These are phyloP conservation scores for Discostella stelligeroides DNA, from an alignment of 108 stramenopile species.

Conservation along the genomic window DNA sequence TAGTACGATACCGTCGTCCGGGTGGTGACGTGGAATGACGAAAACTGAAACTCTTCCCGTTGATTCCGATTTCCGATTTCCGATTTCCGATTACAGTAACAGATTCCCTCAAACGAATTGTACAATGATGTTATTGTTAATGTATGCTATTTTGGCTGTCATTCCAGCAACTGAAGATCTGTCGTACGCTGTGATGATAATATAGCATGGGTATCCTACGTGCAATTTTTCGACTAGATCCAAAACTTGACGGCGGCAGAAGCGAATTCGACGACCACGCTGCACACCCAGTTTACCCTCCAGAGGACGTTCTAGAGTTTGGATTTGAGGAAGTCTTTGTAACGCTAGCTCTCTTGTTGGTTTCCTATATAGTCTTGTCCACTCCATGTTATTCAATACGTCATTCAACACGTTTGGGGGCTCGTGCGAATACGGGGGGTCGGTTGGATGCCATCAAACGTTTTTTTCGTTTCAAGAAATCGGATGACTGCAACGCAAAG, in stretches of 20 bases:
- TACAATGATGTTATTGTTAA: too few relatives aligned
- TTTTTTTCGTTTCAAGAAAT: neutral
- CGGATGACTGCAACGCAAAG: neutral
- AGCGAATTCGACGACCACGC: neutral
- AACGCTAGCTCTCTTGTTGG: conserved; percentile 12
- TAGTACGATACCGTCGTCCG: too few relatives aligned
- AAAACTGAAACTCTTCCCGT: too few relatives aligned
- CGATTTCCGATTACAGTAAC: too few relatives aligned
- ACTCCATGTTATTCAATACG: conserved; percentile 19
- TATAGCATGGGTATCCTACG: too few relatives aligned
- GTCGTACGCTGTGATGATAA: too few relatives aligned
- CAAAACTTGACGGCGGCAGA: neutral
- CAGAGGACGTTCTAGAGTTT: conserved; percentile 19
- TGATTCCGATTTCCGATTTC: too few relatives aligned
- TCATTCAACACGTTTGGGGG: neutral
- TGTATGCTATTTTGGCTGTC: too few relatives aligned
- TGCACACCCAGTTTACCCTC: conserved; percentile 7
- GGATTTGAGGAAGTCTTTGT: conserved; percentile 29
- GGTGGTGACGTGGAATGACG: too few relatives aligned
- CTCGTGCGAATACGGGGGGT: neutral
- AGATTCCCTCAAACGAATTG: too few relatives aligned
- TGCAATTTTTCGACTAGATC: neutral
- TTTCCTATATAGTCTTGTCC: conserved; percentile 28
- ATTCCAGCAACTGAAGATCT: too few relatives aligned
- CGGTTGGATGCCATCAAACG: neutral